phyloP scores from a whole-genome alignment of 1,284 basidiomycete species.

The Bjerkandera adusta region DNA sequence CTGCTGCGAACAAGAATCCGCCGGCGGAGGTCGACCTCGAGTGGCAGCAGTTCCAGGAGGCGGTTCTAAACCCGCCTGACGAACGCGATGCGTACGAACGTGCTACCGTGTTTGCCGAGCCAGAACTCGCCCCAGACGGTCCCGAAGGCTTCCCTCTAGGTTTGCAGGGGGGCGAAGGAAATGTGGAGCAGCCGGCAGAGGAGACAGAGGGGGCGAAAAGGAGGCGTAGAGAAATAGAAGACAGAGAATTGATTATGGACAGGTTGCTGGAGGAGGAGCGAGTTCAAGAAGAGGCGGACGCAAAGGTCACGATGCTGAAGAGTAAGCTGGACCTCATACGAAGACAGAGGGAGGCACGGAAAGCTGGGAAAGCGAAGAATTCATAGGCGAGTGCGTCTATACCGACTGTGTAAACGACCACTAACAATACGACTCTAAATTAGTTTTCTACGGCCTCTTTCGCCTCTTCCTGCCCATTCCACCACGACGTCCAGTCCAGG shows the following conservation, averaged over 20 bases:
- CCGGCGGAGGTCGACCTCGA: slow-evolving; percentile 53
- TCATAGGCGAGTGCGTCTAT: slow-evolving; percentile 10
- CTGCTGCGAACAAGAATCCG: slow-evolving; percentile 17
- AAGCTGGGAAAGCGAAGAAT: slow-evolving; percentile 25
- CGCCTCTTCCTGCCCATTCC: slow-evolving; percentile 13
- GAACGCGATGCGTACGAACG: slow-evolving; percentile 53
- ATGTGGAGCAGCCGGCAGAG: slow-evolving; percentile 28
- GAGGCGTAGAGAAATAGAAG: slow-evolving; percentile 59
- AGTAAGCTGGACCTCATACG: slow-evolving; percentile 60
- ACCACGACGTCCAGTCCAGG: slow-evolving; percentile 52
- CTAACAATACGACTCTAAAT: background rate
- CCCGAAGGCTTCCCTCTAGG: slow-evolving; percentile 53
- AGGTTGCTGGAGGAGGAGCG: slow-evolving; percentile 76
- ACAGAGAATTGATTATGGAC: slow-evolving; percentile 80
- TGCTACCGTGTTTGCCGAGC: slow-evolving; percentile 71
- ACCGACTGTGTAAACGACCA: background rate
- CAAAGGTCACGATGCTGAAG: slow-evolving; percentile 65
- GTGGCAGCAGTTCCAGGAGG: slow-evolving; percentile 66
- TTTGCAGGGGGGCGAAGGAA: slow-evolving; percentile 23
- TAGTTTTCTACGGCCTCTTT: slow-evolving; percentile 12
- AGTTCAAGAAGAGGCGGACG: slow-evolving; percentile 82
- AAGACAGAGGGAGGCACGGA: slow-evolving; percentile 48
- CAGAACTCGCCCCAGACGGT: slow-evolving; percentile 47
- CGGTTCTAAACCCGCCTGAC: slow-evolving; percentile 44
- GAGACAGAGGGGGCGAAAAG: slow-evolving; percentile 44